Evolutionary conservation across 2,329 filamentous ascomycete species (phyloP).

Genomic region (Niveomyces coronatus): DNA sequence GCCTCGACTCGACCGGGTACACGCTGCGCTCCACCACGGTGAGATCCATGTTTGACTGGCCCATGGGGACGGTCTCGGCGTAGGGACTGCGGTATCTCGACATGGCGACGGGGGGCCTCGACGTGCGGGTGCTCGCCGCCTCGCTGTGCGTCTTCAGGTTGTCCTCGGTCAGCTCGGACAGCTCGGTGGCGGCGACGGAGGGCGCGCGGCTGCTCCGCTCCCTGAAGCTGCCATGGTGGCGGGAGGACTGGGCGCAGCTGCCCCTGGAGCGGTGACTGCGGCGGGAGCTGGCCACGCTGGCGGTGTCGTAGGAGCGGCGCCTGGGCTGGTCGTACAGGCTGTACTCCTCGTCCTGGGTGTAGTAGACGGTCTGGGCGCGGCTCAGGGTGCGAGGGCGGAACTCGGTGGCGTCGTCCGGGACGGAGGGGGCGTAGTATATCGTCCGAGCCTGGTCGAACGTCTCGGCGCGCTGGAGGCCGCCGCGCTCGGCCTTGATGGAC

Average conservation of each 20-base stretch:
- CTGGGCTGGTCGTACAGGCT: constrained; percentile 15
- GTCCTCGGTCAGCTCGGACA: constrained; percentile 30
- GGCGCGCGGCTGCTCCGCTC: constrained; percentile 16
- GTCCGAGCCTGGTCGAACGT: constrained; percentile 33
- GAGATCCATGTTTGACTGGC: constrained; percentile 25
- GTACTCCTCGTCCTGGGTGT: constrained; percentile 22
- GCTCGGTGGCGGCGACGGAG: constrained; percentile 16
- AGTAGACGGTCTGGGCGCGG: constrained; percentile 14
- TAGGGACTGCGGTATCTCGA: constrained; percentile 32
- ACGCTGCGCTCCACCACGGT: constrained; percentile 18
- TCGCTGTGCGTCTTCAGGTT: constrained; percentile 46
- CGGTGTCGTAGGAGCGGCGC: constrained; percentile 16
- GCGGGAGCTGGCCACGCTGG: constrained; percentile 31
- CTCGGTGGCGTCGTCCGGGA: constrained; percentile 24
- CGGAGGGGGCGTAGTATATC: constrained; percentile 15
- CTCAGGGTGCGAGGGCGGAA: constrained; percentile 1
- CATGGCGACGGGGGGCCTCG: constrained; percentile 29
- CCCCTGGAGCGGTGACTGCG: constrained; percentile 19
- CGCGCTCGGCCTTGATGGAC: constrained; percentile 58
- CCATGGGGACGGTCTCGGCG: constrained; percentile 28
- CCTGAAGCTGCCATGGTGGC: constrained; percentile 16
- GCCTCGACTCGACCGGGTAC: constrained; percentile 11
- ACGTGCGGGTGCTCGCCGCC: constrained; percentile 38
- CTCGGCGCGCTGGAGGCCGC: constrained; percentile 49
- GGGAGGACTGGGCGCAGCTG: constrained; percentile 21